Evolutionary conservation across 2,329 filamentous ascomycete species (phyloP), one percentile per base, ranked within the genome.

Genomic region (Epichloe sp.): DNA sequence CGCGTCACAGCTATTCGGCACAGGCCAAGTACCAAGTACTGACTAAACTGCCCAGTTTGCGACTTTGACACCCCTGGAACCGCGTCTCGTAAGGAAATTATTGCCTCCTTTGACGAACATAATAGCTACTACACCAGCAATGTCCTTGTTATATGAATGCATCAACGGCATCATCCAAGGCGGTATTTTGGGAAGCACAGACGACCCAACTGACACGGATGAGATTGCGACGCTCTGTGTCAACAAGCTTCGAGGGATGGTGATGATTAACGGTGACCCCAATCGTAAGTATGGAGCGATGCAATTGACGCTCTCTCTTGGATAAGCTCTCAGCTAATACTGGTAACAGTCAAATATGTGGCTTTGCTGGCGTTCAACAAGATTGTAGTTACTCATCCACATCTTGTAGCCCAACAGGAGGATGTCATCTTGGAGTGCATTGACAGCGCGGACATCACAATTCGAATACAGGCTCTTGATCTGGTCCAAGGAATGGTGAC

Each of bases 111-210:
- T 98, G 54, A 95, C 89, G 1, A 88, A 87, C 58, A 85, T 98
- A 46, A 97, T 98, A 56, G 85, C 88, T 59, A 95, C 90, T 1
- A 98, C 93, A 0, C 86, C 87, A 5, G 93, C 93, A 31, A 97
- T 97, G 93, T 97, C 93, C n/a, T 70, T 98, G 31, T 71, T 97
- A 5, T 98, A 98, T 60, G 93, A 98, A 68, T 98, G 93, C 63
- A 96, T 98, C 68, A 96, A 95, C 65, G 93, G 93, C 23, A 95
- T 98, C 55, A 95, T 98, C 53, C 90, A 96, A 65, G 93, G 93
- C 31, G 93, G 93, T 0, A 95, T 98, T 52, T 72, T 98, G 47
- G 87, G 88, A 35, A 87, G 84, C 44, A 82, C 83, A 31, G 88
- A 90, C 56, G 86, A 88, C 49, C 80, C 83, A 19, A 77, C 83